Base-by-base conservation (phyloP, 1,284 basidiomycete genomes). In the Ceratobasidium sp. region DNA sequence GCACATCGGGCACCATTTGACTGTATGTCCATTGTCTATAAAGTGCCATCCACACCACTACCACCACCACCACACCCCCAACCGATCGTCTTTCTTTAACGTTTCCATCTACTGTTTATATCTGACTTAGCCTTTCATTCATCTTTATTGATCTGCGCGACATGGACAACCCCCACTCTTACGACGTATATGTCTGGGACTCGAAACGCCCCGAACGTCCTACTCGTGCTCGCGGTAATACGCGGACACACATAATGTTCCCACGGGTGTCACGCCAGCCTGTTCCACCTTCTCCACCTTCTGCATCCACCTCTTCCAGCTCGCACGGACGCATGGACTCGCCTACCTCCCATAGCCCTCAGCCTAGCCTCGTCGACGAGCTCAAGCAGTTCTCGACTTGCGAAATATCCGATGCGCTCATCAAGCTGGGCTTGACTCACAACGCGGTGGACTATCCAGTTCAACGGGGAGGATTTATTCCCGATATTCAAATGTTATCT, bases 321-420 rank as follows among this genome's bases (percentile, higher is more conserved):
- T 71, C 67, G 24, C 44, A 57, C 4, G 33, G 54, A 44, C 27
- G 60, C 29, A 71, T 71, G 69, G 69, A 62, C 8, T 2, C 44
- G 36, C 48, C 69, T 24, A 14, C 57, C 14, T 36, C 59, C 17
- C 22, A 33, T 22, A 73, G 69, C 24, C 69, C 69, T 11, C 69
- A 62, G n/a, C 47, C 47, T 8, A n/a, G n/a, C 36, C 31, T 17
- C 6, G 36, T 36, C 45, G 47, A 74, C 51, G 47, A 71, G 31
- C 75, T 76, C n/a, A 63, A 45, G 6, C n/a, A 59, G 17, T 77
- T 63, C 59, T 90, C 93, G 7, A 87, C 92, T 48, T 94, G 93
- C 83, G 92, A 98, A 86, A 86, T 98, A 22, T 96, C 96, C 0
- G 97, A 98, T 82, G 95, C 95, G 1, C 88, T 98, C 79, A 86